Conservation (phyloP, 768 basidiomycete genomes). For the Lactifluus volemus region DNA sequence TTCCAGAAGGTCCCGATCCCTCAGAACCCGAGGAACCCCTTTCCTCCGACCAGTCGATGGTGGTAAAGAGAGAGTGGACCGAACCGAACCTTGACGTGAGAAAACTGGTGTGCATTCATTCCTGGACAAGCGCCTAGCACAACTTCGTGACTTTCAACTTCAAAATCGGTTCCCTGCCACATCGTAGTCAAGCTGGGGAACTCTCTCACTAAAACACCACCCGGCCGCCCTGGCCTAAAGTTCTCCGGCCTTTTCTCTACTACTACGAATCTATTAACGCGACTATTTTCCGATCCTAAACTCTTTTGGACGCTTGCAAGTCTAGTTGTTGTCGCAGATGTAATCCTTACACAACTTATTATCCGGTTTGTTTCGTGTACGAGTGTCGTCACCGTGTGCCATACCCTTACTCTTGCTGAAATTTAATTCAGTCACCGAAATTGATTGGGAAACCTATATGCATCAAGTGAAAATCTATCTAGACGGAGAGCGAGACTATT, state of each 20-base stretch:
- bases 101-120: neutral
- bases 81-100: constrained; percentile 11
- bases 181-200: constrained; percentile 7
- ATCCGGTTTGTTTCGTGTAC: constrained; percentile 76
- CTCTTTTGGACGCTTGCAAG: constrained; percentile 63
- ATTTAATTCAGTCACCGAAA: constrained; percentile 76
- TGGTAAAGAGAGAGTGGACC: constrained; percentile 26
- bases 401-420: constrained; percentile 16
- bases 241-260: neutral
- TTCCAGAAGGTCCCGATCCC: constrained; percentile 1
- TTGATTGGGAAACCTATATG: constrained; percentile 98
- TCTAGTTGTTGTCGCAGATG: constrained; percentile 67
- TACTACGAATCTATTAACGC: constrained; percentile 4
- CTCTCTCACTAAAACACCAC: neutral
- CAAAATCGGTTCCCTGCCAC: neutral
- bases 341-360: constrained; percentile 68
- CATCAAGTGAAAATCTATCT: constrained; percentile 72
- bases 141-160: neutral
- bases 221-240: neutral
- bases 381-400: constrained; percentile 26
- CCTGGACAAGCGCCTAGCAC: neutral
- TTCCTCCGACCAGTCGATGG: neutral
- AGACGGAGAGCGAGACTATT: constrained; percentile 78
- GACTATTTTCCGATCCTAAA: constrained; percentile 41
- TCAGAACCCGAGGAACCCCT: neutral